Percentiles rank a stretch among this genome's conserved stretches.
Conservation (phyloP, 345 rosid genomes). For the Geranium brycei region DNA sequence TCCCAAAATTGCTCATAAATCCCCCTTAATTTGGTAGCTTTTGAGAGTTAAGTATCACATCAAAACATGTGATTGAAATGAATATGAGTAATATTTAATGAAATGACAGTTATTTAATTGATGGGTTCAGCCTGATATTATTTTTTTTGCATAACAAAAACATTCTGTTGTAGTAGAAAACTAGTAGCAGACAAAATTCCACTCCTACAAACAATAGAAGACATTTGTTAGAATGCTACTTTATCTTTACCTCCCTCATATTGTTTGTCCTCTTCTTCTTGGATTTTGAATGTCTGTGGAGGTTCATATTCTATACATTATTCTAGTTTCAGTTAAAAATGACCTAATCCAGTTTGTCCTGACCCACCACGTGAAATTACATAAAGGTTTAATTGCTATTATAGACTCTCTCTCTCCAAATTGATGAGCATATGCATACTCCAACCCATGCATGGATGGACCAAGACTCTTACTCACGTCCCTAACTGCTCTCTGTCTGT, state of each 20-base stretch:
- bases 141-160: too few species aligned
- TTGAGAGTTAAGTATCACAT: too few species aligned
- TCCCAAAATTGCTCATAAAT: too few species aligned
- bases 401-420: background rate
- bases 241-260: background rate
- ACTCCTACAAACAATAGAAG: too few species aligned
- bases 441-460: background rate
- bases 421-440: background rate
- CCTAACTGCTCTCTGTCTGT: background rate
- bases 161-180: too few species aligned
- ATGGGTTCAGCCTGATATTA: too few species aligned
- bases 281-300: background rate
- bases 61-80: too few species aligned
- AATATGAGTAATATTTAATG: too few species aligned
- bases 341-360: background rate
- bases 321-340: background rate
- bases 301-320: background rate
- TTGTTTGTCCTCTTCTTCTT: background rate
- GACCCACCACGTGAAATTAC: background rate
- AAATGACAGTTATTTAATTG: too few species aligned
- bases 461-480: background rate
- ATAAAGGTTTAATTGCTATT: too few species aligned
- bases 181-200: too few species aligned
- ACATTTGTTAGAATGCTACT: background rate
- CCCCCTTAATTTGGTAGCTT: too few species aligned